Evolutionary conservation across 164 flowering plant species (phyloP).

Genomic region (Nymphaea thermarum): DNA sequence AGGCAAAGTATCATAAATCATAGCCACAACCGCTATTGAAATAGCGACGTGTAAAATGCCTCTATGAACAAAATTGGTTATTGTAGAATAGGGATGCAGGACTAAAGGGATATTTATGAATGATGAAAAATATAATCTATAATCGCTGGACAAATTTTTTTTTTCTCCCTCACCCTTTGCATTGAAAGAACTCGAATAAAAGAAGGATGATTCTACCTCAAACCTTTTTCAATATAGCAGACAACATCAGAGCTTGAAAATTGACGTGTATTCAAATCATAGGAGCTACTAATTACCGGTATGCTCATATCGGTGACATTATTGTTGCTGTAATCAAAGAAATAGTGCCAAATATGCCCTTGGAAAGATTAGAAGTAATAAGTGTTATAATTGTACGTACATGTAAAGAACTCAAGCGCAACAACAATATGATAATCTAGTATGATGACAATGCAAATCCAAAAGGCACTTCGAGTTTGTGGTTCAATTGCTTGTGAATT

Average conservation of each 20-base stretch:
- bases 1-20: background rate
- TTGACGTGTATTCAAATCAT: background rate
- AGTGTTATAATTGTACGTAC: constrained; percentile 7
- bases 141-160: background rate
- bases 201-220: background rate
- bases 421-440: constrained; percentile 1
- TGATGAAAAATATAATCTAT: no score
- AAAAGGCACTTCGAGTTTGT: background rate
- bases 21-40: background rate
- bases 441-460: constrained; percentile 2
- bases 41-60: background rate
- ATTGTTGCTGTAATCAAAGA: constrained; percentile 8
- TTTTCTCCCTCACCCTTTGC: background rate
- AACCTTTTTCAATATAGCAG: background rate
- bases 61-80: background rate
- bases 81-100: background rate
- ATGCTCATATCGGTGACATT: constrained; percentile 2
- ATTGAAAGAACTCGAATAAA: background rate
- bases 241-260: background rate
- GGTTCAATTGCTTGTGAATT: background rate
- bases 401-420: constrained; percentile 8
- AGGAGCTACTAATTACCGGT: background rate
- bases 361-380: constrained; percentile 5
- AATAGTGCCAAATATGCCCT: constrained; percentile 6
- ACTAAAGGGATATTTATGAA: background rate